Evolutionary conservation across 2,329 filamentous ascomycete genomes (phyloP).

Genomic region (Cladophialophora psammophila): DNA sequence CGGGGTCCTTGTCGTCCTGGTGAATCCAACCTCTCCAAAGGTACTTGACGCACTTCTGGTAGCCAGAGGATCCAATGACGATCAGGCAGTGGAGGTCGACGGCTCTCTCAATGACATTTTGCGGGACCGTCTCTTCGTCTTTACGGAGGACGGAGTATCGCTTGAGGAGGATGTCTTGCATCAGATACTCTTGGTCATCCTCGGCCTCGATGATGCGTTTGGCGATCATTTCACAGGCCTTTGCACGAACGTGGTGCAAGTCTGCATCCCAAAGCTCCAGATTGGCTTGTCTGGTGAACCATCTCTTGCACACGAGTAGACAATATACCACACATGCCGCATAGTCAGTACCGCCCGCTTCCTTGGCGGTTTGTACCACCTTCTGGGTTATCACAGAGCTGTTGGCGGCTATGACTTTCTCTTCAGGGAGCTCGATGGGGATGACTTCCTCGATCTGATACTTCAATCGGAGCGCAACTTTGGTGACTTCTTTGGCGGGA

Average conservation of each 20-base stretch:
- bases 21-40: slow-evolving; percentile 96
- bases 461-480: slow-evolving; percentile 85
- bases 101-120: slow-evolving; percentile 91
- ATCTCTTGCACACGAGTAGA: slow-evolving; percentile 74
- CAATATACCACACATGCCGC: slow-evolving; percentile 83
- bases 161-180: slow-evolving; percentile 83
- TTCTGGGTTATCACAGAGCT: slow-evolving; percentile 81
- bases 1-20: slow-evolving; percentile 91
- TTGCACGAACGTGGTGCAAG: slow-evolving; percentile 77
- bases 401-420: slow-evolving; percentile 77
- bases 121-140: slow-evolving; percentile 72
- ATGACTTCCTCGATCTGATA: slow-evolving; percentile 89
- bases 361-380: slow-evolving; percentile 80
- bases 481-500: slow-evolving; percentile 81
- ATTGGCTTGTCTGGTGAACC: slow-evolving; percentile 80
- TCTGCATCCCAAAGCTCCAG: slow-evolving; percentile 92
- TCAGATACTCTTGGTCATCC: slow-evolving; percentile 77
- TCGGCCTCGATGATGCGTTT: slow-evolving; percentile 87
- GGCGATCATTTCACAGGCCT: slow-evolving; percentile 89
- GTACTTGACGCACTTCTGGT: slow-evolving; percentile 92
- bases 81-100: slow-evolving; percentile 89
- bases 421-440: slow-evolving; percentile 85
- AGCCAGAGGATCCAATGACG: slow-evolving; percentile 90
- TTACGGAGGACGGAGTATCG: slow-evolving; percentile 83
- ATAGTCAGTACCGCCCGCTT: slow-evolving; percentile 79